Percentiles rank a stretch among this genome's conserved stretches.
phyloP scores from a whole-genome alignment of 139 green algal species.

The Deuterostichococcus epilithicus region DNA sequence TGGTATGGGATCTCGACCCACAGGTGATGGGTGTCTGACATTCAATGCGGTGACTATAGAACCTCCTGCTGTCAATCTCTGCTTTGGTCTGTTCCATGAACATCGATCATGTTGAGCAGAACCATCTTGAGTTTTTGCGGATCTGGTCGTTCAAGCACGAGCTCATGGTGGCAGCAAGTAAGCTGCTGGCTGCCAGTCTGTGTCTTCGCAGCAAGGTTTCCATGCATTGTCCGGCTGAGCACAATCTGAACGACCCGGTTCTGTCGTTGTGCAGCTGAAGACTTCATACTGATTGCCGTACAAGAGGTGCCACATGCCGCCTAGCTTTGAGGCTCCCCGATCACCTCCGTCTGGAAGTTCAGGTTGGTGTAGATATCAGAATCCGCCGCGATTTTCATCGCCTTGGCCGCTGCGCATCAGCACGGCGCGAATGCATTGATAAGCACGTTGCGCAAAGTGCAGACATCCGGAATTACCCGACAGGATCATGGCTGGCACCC shows the following conservation, averaged over 20 bases:
- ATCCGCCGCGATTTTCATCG: conserved; percentile 89
- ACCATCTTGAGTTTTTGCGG: conserved; percentile 76
- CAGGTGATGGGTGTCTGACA: conserved; percentile 28
- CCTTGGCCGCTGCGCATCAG: conserved; percentile 50
- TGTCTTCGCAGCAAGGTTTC: neutral
- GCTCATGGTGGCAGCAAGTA: conserved; percentile 70
- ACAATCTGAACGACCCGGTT: neutral
- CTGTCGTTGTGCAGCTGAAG: conserved; percentile 39
- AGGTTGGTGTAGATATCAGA: conserved; percentile 94
- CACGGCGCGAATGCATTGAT: neutral
- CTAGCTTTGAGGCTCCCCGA: neutral
- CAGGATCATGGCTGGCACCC: neutral
- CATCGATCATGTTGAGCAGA: conserved; percentile 33
- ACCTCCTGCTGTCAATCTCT: neutral
- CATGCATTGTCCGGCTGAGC: neutral
- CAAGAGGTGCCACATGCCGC: conserved; percentile 36
- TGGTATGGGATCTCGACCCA: conserved; percentile 72
- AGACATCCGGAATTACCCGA: neutral
- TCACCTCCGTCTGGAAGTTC: conserved; percentile 65
- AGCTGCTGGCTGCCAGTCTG: neutral
- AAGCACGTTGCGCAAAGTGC: neutral
- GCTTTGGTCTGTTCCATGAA: neutral
- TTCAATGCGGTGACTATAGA: neutral
- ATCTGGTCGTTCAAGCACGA: conserved; percentile 68
- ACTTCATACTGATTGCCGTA: conserved; percentile 77